These are phyloP conservation scores for Linaria vulgaris DNA, from an alignment of 257 asterid species.

Conservation along the genomic window DNA sequence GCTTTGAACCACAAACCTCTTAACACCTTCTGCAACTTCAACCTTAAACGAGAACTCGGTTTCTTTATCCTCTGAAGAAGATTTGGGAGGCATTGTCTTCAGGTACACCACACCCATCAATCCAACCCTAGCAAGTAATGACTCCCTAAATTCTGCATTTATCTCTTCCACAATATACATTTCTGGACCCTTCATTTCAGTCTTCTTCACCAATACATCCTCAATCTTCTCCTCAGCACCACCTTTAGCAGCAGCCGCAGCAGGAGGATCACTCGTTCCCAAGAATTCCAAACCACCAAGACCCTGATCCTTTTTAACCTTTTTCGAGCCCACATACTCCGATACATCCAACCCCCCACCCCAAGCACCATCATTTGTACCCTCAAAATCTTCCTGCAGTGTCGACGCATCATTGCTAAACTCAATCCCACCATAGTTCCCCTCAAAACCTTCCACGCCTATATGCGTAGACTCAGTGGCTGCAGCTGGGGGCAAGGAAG, in stretches of 20 bases:
- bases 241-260: slow-evolving; percentile 49
- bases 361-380: slow-evolving; percentile 82
- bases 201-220: slow-evolving; percentile 78
- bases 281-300: slow-evolving; percentile 95
- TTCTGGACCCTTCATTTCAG: slow-evolving; percentile 93
- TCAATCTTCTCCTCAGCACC: slow-evolving; percentile 69
- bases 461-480: slow-evolving; percentile 91
- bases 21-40: slow-evolving; percentile 70
- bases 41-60: slow-evolving; percentile 93
- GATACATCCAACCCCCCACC: slow-evolving; percentile 99
- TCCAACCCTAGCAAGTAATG: slow-evolving; percentile 87
- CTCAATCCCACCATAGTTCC: slow-evolving; percentile 95
- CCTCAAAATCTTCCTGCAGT: slow-evolving; percentile 87
- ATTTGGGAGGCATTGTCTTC: slow-evolving; percentile 65
- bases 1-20: slow-evolving; percentile 77
- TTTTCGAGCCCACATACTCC: slow-evolving; percentile 83
- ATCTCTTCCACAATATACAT: slow-evolving; percentile 87
- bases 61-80: slow-evolving; percentile 56
- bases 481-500: slow-evolving; percentile 86
- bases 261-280: slow-evolving; percentile 74
- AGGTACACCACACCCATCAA: slow-evolving; percentile 71
- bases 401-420: slow-evolving; percentile 77
- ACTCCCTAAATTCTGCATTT: slow-evolving; percentile 87
- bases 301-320: slow-evolving; percentile 71
- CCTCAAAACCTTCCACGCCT: slow-evolving; percentile 97